phyloP scores from a whole-genome alignment of 1,284 basidiomycete species.

The Tilletia setariae region DNA sequence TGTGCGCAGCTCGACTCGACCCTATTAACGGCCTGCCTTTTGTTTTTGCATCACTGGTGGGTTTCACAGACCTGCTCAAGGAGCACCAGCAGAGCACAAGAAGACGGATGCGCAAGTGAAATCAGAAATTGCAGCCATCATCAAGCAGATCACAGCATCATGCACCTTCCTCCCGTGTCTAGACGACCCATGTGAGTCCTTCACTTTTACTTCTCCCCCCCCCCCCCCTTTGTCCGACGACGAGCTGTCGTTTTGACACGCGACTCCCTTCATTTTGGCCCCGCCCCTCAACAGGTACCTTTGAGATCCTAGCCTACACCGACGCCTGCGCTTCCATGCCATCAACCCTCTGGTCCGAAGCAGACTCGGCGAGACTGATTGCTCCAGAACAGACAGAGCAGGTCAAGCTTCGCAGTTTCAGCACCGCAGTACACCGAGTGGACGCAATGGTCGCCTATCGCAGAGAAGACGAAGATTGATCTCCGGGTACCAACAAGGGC shows the following conservation, averaged over 20 bases:
- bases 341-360: constrained; percentile 12
- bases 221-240: too few species aligned
- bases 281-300: constrained; percentile 57
- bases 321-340: constrained; percentile 69
- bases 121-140: constrained; percentile 92
- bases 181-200: constrained; percentile 79
- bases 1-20: too few species aligned
- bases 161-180: constrained; percentile 94
- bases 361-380: constrained; percentile 78
- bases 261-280: not conserved
- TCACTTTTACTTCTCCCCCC: too few species aligned
- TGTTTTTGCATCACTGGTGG: not conserved
- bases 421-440: constrained; percentile 56
- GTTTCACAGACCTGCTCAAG: constrained; percentile 7
- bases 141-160: constrained; percentile 96
- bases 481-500: too few species aligned
- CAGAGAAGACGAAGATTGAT: constrained; percentile 50
- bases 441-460: constrained; percentile 57
- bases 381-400: constrained; percentile 94
- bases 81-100: constrained; percentile 46
- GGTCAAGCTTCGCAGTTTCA: constrained; percentile 63
- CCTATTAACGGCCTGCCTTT: not conserved
- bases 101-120: constrained; percentile 84
- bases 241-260: too few species aligned
- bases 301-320: constrained; percentile 91